phyloP scores from a whole-genome alignment of 106 monocot genomes.

The Triglochin maritima region DNA sequence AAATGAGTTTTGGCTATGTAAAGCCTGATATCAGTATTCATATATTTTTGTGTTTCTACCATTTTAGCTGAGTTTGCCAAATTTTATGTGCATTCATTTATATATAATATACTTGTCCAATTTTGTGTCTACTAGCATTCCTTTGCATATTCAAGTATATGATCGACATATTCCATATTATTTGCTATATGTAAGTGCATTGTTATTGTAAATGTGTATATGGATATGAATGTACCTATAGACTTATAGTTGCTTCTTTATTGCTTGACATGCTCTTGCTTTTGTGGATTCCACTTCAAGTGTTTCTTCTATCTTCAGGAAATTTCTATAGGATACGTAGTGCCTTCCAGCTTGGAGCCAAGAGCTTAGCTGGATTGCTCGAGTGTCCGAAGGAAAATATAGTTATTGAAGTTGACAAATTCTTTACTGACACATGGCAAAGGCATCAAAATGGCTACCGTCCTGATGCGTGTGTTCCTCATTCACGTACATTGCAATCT shows the following conservation, averaged over 20 bases:
- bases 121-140: background rate
- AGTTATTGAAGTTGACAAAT: constrained; percentile 50
- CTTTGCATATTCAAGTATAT: background rate
- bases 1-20: too few species aligned
- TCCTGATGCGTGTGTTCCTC: constrained; percentile 42
- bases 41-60: too few species aligned
- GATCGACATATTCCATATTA: too few species aligned
- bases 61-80: too few species aligned
- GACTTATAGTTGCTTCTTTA: background rate
- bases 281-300: too few species aligned
- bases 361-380: constrained; percentile 50
- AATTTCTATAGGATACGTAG: constrained; percentile 67
- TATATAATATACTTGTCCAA: too few species aligned
- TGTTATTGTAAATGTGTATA: too few species aligned
- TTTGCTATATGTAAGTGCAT: too few species aligned
- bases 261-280: background rate
- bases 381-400: constrained; percentile 52
- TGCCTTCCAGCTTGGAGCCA: constrained; percentile 80
- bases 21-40: too few species aligned
- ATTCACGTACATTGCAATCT: constrained; percentile 7
- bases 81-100: too few species aligned
- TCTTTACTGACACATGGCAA: constrained; percentile 75
- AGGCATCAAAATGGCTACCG: constrained; percentile 56
- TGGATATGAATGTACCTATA: too few species aligned
- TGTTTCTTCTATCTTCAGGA: constrained; percentile 28